A percentile compares a stretch with the other conserved stretches of the same genome.
These are phyloP conservation scores for Aspergillus transmontanensis DNA, from an alignment of 2,329 filamentous ascomycete species.

Conservation along the genomic window DNA sequence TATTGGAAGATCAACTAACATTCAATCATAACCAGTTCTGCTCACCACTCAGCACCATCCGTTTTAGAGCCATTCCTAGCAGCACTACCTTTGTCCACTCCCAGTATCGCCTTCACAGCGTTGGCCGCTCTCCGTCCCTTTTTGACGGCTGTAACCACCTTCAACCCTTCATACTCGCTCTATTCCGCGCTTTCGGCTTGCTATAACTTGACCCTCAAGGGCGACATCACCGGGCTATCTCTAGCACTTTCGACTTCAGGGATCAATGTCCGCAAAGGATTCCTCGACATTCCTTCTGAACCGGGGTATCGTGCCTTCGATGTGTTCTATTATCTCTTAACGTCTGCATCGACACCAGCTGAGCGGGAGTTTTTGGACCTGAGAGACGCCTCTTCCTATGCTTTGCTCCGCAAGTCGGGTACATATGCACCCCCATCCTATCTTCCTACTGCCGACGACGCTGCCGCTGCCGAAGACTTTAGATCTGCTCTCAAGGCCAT, in stretches of 20 bases:
- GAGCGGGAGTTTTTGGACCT: slow-evolving; percentile 88
- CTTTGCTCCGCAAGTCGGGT: slow-evolving; percentile 76
- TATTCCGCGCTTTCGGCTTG: slow-evolving; percentile 80
- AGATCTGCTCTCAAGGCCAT: slow-evolving; percentile 83
- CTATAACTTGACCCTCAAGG: slow-evolving; percentile 78
- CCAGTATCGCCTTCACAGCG: slow-evolving; percentile 73
- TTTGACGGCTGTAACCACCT: slow-evolving; percentile 80
- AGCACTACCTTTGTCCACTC: slow-evolving; percentile 77
- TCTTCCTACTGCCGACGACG: slow-evolving; percentile 88
- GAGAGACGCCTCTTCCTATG: slow-evolving; percentile 74
- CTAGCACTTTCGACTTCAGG: slow-evolving; percentile 83
- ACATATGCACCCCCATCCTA: slow-evolving; percentile 87
- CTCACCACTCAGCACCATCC: slow-evolving; percentile 86
- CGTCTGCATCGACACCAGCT: slow-evolving; percentile 82
- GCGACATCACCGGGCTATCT: slow-evolving; percentile 73
- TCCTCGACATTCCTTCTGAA: slow-evolving; percentile 78
- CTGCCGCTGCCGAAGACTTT: slow-evolving; percentile 90
- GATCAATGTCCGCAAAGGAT: slow-evolving; percentile 78
- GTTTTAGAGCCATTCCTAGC: slow-evolving; percentile 78
- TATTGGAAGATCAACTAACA: slow-evolving; percentile 19
- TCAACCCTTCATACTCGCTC: slow-evolving; percentile 80
- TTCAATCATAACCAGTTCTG: slow-evolving; percentile 60
- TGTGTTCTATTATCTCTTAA: slow-evolving; percentile 95
- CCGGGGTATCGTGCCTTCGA: slow-evolving; percentile 90
- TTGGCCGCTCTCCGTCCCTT: slow-evolving; percentile 84